Conservation (phyloP, 768 basidiomycete species). For the Pleurotus pulmonarius region DNA sequence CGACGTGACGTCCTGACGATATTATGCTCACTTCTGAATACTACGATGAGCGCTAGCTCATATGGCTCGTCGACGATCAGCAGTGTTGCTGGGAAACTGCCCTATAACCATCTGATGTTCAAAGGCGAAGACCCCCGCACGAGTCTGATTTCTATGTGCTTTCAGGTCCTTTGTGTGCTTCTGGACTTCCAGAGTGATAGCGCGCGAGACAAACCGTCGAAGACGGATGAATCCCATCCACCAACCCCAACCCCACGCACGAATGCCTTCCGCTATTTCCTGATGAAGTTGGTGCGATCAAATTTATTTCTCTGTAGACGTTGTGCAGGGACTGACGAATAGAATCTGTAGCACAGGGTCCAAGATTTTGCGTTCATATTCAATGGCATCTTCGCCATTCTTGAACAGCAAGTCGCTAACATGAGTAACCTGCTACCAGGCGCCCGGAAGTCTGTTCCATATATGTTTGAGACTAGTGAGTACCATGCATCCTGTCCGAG, state of each 20-base stretch:
- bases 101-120: slow-evolving; percentile 87
- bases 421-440: slow-evolving; percentile 79
- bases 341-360: slow-evolving; percentile 37
- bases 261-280: slow-evolving; percentile 90
- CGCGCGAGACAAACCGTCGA: slow-evolving; percentile 52
- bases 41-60: slow-evolving; percentile 68
- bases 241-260: slow-evolving; percentile 57
- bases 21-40: slow-evolving; percentile 91
- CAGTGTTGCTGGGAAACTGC: slow-evolving; percentile 72
- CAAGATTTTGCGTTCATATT: slow-evolving; percentile 87
- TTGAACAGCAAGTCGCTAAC: slow-evolving; percentile 74
- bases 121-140: slow-evolving; percentile 82
- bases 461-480: slow-evolving; percentile 79
- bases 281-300: slow-evolving; percentile 76
- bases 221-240: slow-evolving; percentile 37
- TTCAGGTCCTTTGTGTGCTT: slow-evolving; percentile 75
- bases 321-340: too few relatives aligned
- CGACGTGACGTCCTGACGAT: slow-evolving; percentile 86
- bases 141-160: slow-evolving; percentile 66
- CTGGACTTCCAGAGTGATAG: slow-evolving; percentile 80
- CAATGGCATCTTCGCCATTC: slow-evolving; percentile 61
- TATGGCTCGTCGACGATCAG: slow-evolving; percentile 52
- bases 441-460: slow-evolving; percentile 77
- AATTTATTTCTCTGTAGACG: too few relatives aligned
- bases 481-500: slow-evolving; percentile 7